phyloP scores from a whole-genome alignment of 257 asterid species.

The Solanum virginianum region DNA sequence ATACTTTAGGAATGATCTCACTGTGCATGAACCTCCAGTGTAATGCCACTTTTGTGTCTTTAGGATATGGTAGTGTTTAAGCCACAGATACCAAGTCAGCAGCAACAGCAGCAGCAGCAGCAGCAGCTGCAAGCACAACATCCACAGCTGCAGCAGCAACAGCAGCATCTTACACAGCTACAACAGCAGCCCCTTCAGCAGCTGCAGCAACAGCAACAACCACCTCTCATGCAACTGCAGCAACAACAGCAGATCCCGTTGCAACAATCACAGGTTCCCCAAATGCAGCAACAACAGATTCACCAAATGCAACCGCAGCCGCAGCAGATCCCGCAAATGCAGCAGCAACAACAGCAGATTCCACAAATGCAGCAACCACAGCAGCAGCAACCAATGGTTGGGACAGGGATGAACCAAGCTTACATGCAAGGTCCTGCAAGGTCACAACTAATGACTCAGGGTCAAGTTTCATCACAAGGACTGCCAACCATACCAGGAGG shows the following conservation, averaged over 20 bases:
- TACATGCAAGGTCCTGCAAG: constrained; percentile 3
- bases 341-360: background rate
- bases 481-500: constrained; percentile 55
- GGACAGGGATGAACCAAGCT: constrained; percentile 53
- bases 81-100: constrained; percentile 74
- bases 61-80: constrained; percentile 98
- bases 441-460: constrained; percentile 51
- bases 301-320: constrained; percentile 12
- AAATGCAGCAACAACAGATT: constrained; percentile 12
- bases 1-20: background rate
- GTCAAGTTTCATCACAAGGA: constrained; percentile 79
- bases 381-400: constrained; percentile 31
- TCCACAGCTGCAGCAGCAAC: constrained; percentile 13
- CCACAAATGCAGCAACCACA: background rate
- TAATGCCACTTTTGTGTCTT: background rate
- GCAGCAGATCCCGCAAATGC: constrained; percentile 13
- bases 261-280: constrained; percentile 31
- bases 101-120: constrained; percentile 26
- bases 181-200: background rate
- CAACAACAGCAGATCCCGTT: constrained; percentile 21
- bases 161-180: constrained; percentile 15
- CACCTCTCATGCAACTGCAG: constrained; percentile 12
- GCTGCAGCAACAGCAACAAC: constrained; percentile 8
- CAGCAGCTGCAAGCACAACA: constrained; percentile 15
- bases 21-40: background rate